Conservation (phyloP, 2,329 filamentous ascomycete genomes). For the Monilinia vaccinii-corymbosi region DNA sequence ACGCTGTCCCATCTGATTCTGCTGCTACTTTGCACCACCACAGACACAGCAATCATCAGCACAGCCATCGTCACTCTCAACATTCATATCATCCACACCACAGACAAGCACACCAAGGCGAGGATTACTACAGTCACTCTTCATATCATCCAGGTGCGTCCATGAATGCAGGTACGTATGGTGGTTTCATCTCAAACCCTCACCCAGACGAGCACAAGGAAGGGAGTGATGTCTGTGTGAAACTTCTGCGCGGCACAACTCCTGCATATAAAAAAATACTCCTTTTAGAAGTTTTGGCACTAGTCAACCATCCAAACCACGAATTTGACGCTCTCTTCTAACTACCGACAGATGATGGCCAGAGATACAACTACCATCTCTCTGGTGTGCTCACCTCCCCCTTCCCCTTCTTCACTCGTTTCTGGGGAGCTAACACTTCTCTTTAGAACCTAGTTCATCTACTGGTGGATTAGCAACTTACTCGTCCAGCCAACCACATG, state of each 20-base stretch:
- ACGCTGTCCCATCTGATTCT: not conserved
- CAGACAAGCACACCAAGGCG: not conserved
- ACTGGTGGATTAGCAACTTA: not conserved
- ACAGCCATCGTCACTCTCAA: not conserved
- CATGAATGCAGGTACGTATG: constrained; percentile 5
- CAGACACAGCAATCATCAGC: not conserved
- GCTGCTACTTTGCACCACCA: not conserved
- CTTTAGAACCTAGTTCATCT: not conserved
- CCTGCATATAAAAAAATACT: not conserved
- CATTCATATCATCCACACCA: not conserved
- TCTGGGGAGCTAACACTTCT: not conserved
- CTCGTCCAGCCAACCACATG: not conserved
- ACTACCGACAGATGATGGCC: not conserved
- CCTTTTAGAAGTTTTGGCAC: not conserved
- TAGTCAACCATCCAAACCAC: not conserved
- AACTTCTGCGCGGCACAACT: not conserved
- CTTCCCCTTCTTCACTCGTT: not conserved
- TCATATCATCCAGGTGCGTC: not conserved
- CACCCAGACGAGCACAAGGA: not conserved
- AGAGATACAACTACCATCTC: not conserved
- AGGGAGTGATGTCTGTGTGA: not conserved
- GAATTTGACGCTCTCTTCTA: not conserved
- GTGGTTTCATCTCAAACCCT: not conserved
- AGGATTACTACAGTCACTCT: not conserved
- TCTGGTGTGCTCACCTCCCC: not conserved